Evolutionary conservation across 2,329 filamentous ascomycete species (phyloP), one percentile per base, ranked within the genome.

Genomic region (Xylariaceae sp.): DNA sequence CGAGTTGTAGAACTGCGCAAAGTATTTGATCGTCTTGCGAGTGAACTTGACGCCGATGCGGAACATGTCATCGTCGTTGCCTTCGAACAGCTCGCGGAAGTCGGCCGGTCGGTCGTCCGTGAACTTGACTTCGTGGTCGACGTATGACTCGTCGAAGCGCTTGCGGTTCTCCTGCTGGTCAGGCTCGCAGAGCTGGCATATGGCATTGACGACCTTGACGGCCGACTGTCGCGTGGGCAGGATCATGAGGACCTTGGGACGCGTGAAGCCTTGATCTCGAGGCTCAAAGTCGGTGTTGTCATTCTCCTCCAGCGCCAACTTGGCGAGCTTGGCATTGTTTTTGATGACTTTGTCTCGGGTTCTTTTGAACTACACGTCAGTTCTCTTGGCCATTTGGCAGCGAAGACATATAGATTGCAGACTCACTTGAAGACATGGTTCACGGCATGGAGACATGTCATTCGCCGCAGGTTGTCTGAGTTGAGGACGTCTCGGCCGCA

Each of bases 21-120:
- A 99, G 68, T 89, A 94, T 69, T 97, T 97, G 66, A 97, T 79
- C 0, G 91, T 96, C 72, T 97, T 97, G 55, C 94, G 84, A 0
- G 94, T 97, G 69, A 99, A 95, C 71, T 97, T 99, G 66, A 99
- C 72, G n/a, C 93, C 94, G 2, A 97, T 76, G 3, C 93, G 85
- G 74, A 97, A 99, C 82, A 95, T 94, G 72, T 99, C 94, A 67
- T 97, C 94, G 67, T 96, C 90, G 67, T 97, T 97, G 53, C 94
- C 94, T 55, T 87, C 87, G 65, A 99, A 99, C 0, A 97, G 79
- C 51, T 96, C 89, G 19, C 82, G 79, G 71, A 96, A 97, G 68
- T 97, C 94, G 3, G 86, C 87, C 0, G 94, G 87, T 65, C 90
- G 90, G 65, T 89, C 84, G 9, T 81, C 75, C 22, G 86, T 83